These are phyloP conservation scores for Podaxis carcinomalis DNA, from an alignment of 768 basidiomycete genomes.

Conservation along the genomic window DNA sequence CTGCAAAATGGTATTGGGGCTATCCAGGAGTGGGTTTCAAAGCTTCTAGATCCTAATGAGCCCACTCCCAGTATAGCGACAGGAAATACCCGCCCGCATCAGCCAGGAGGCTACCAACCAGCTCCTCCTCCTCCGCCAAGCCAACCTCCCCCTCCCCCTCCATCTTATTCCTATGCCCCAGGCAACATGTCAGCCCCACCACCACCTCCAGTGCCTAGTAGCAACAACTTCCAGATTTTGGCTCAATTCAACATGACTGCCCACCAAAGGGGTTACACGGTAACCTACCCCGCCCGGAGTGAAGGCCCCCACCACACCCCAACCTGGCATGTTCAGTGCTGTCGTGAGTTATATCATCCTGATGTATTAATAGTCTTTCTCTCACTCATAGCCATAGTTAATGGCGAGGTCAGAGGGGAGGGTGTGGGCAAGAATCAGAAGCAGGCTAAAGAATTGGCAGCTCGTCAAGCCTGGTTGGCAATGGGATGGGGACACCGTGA, in stretches of 20 bases:
- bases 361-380: not conserved
- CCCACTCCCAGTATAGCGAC: conserved; percentile 11
- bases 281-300: conserved; percentile 46
- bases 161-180: not conserved
- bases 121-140: conserved; percentile 2
- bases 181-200: conserved; percentile 17
- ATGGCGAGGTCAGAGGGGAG: conserved; percentile 41
- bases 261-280: conserved; percentile 34
- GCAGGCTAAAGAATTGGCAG: conserved; percentile 66
- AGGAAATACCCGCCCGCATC: conserved; percentile 6
- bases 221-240: conserved; percentile 27
- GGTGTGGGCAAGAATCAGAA: conserved; percentile 60
- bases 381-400: conserved; percentile 34
- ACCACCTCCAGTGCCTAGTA: conserved; percentile 14
- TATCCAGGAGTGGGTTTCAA: conserved; percentile 56
- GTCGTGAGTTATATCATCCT: conserved; percentile 33
- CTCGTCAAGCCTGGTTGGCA: conserved; percentile 45
- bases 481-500: conserved; percentile 47
- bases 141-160: conserved; percentile 18
- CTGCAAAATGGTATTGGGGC: conserved; percentile 45
- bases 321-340: conserved; percentile 52
- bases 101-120: not conserved
- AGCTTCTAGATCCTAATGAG: conserved; percentile 45
- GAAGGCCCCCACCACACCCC: conserved; percentile 52
- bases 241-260: conserved; percentile 53